Evolutionary conservation across 306 rosid species (phyloP), one percentile per base, ranked within the genome.

Genomic region (Malus domestica): DNA sequence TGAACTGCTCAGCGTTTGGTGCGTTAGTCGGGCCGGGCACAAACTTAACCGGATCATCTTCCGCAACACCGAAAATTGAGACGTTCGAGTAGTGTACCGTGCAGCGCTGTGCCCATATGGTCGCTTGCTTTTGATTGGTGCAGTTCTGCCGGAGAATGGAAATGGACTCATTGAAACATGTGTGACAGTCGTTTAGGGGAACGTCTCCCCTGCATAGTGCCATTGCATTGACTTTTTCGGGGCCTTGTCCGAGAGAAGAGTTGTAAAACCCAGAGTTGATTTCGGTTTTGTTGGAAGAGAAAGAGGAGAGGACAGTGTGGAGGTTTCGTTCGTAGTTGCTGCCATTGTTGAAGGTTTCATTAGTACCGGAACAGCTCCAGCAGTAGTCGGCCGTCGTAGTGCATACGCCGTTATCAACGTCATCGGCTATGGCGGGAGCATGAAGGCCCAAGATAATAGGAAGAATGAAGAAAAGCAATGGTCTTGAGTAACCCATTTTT

Each of bases 191-290:
- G 3, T 49, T 6, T 10, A 8, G 16, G 15, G 16, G 14, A 52
- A 70, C 14, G 71, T 78, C 81, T 23, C 81, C 57, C 35, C 81
- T 61, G 38, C 81, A 78, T 4, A 60, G 3, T 25, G 76, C 76
- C 8, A 62, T 23, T 4, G 33, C 42, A 15, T 70, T 32, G 35
- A 32, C 35, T 23, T 62, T 46, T 27, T 62, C 1, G 44, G 58
- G 7, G 35, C 32, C 58, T 2, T 3, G n/a, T 30, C 81, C 76
- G 25, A 9, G 10, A 2, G 44, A 42, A 22, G 10, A 10, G 2
- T 6, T 60, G 64, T 46, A 49, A 45, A 78, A 78, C 16, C 63
- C 64, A 30, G 46, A 11, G 70, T 33, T 60, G 69, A 42, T 32
- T 64, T 49, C 4, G 44, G 44, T 40, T 40, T 12, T 20, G 44